Evolutionary conservation across 108 stramenopile species (phyloP).

Genomic region (Discostella stelligeroides): DNA sequence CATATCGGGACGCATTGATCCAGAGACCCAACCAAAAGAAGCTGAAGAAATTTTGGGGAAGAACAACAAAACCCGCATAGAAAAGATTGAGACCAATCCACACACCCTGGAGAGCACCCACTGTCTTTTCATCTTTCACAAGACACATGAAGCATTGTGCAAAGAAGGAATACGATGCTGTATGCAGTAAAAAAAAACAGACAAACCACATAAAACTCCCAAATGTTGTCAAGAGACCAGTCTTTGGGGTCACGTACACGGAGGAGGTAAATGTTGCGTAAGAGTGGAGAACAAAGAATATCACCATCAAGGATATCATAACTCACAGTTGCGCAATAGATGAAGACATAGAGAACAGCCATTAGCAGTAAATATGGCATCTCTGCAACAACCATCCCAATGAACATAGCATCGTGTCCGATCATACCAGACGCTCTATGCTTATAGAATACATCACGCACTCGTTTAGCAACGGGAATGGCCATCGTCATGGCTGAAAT

Average conservation of each 20-base stretch:
- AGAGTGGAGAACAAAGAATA: background rate
- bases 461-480: constrained; percentile 70
- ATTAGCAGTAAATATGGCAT: constrained; percentile 45
- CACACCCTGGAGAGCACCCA: constrained; percentile 64
- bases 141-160: constrained; percentile 81
- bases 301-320: background rate
- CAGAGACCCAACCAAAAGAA: constrained; percentile 28
- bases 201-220: constrained; percentile 46
- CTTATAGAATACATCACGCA: constrained; percentile 75
- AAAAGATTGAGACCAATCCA: constrained; percentile 82
- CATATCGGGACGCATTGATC: constrained; percentile 38
- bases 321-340: constrained; percentile 29
- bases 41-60: constrained; percentile 58
- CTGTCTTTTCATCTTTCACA: constrained; percentile 61
- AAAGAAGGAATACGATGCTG: constrained; percentile 77
- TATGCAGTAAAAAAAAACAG: constrained; percentile 75
- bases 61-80: constrained; percentile 76
- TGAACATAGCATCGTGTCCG: constrained; percentile 55
- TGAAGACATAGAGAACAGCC: constrained; percentile 31
- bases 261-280: background rate
- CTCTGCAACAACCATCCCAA: constrained; percentile 69
- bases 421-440: constrained; percentile 78
- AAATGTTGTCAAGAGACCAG: constrained; percentile 40
- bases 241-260: constrained; percentile 15
- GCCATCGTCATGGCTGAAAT: constrained; percentile 69